These are phyloP conservation scores for Termitomyces titanicus DNA, from an alignment of 768 basidiomycete genomes.

Conservation along the genomic window DNA sequence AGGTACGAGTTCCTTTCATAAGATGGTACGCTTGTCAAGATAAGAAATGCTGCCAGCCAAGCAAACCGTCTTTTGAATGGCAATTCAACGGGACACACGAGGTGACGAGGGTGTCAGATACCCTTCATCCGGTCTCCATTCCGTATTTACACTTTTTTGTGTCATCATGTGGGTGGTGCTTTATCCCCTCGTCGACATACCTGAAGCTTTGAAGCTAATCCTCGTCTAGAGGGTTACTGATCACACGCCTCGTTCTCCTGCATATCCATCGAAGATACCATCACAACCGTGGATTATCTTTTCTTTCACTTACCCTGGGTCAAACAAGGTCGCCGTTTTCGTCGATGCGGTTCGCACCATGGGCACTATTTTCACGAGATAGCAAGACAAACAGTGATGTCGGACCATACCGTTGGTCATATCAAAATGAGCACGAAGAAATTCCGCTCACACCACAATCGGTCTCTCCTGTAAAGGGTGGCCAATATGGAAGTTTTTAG, in stretches of 20 bases:
- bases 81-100: conserved; percentile 24
- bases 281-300: not conserved
- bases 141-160: not conserved
- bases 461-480: not conserved
- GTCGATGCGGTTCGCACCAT: not conserved
- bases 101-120: conserved; percentile 21
- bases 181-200: not conserved
- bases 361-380: not conserved
- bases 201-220: not conserved
- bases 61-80: conserved; percentile 16
- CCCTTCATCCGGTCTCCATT: not conserved
- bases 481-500: not conserved
- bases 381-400: not conserved
- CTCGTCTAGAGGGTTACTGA: not conserved
- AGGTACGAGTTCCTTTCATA: conserved; percentile 19
- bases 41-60: conserved; percentile 1
- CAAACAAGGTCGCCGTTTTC: not conserved
- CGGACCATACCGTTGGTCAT: not conserved
- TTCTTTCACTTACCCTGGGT: not conserved
- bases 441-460: not conserved
- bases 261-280: not conserved
- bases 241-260: not conserved
- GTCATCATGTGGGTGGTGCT: not conserved
- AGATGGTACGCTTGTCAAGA: no score
- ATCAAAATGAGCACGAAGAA: not conserved